Evolutionary conservation across 345 rosid genomes (phyloP), one percentile per base, ranked within the genome.

Genomic region (Acer yangbiense): DNA sequence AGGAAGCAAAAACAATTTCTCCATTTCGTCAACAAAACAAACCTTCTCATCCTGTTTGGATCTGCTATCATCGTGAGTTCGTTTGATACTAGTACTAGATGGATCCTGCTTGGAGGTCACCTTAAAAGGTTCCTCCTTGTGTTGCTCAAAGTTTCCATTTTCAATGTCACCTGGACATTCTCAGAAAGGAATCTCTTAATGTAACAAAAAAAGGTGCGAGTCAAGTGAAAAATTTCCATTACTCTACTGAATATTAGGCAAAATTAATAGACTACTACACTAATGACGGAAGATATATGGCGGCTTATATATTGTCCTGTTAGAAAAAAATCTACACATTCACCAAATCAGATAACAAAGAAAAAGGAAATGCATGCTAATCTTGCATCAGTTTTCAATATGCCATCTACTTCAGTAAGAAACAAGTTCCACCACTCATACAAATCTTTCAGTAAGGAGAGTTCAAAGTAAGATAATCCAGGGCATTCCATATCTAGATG

Each of bases 41-140:
- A 95, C 99, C 97, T 90, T 87, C 50, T 86, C 97, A 69, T 89
- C 88, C 12, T 57, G 68, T 79, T 50, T 81, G 66, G 82, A 81
- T 76, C 78, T 83, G 69, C 82, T 68, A 41, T 82, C 71, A 54
- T 73, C 81, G 73, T 74, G 84, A 57, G 79, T 74, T 75, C 50
- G 77, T 73, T 83, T 81, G 44, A 43, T 50, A 78, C 76, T 71
- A 74, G 46, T 82, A 81, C 79, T 75, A 23, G 85, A 69, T 67
- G 79, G 76, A 71, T 85, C 86, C 68, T 81, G 81, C 66, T 77
- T 77, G 43, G 63, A 27, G 71, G 72, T 77, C 79, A 78, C 79
- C 69, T 76, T 73, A 32, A 69, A 63, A 65, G 68, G 57, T 82
- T 88, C 87, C 77, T 86, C 86, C 68, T 79, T 65, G 75, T 43